Evolutionary conservation across 352 stramenopile genomes (phyloP), one percentile per base, ranked within the genome.

Genomic region (Elongisporangium undulatum): DNA sequence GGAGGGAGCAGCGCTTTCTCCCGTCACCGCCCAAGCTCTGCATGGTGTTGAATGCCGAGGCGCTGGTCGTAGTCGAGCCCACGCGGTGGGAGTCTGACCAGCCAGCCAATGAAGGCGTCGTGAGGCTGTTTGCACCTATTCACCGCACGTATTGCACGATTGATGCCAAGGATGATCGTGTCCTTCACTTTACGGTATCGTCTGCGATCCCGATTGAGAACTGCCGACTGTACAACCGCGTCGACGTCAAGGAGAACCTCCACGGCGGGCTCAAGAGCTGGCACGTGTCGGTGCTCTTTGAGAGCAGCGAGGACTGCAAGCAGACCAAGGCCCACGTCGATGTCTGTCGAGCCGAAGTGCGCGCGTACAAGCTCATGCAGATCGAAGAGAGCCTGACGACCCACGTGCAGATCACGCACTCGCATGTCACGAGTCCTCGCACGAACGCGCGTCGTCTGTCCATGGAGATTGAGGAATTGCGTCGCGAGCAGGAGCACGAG

Each of bases 1-100:
- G 82, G 69, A 75, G 83, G n/a, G 83, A 92, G 53, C 83, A 92
- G 55, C 81, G 83, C 5, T 92, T 92, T 55, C 29, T 90, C 51
- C 66, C 83, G 19, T 77, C 76, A 12, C 79, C 83, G 0, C 79
- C 80, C 3, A 77, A 64, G 52, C 53, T 92, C 8, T 56, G 86
- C 21, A 79, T 92, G 80, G 70, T 88, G 54, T 63, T 92, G 22
- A 92, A 92, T 69, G 77, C 80, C 1, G 83, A 92, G 58, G 81
- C 75, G n/a, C 74, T 89, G 26, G 79, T 77, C 24, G 69, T 92
- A 23, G 75, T 87, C 13, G 64, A 71, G 23, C 55, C 63, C 53
- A 60, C 20, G 29, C 29, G 5, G 8, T 41, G 29, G 29, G 29
- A 41, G 29, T 41, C 29, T 4, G 51, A 55, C 19, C 45, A 38